Percentiles rank a stretch among this genome's conserved stretches.
These are phyloP conservation scores for Echria macrotheca DNA, from an alignment of 495 filamentous ascomycete genomes.

Conservation along the genomic window DNA sequence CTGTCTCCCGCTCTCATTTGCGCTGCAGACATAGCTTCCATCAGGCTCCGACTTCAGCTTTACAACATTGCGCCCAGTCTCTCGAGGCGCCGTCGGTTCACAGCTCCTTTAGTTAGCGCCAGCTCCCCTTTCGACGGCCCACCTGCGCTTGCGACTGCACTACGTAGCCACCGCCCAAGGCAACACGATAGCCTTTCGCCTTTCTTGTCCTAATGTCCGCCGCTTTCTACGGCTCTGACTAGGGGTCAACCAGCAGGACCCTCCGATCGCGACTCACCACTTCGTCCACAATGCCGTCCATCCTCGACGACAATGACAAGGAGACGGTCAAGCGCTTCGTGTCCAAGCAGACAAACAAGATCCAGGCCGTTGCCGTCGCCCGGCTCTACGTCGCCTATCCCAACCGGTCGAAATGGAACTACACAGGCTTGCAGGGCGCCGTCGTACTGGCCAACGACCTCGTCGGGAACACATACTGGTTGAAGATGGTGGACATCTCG, in stretches of 20 bases:
- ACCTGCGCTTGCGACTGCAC: constrained; percentile 4
- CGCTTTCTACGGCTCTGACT: constrained; percentile 3
- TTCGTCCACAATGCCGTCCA: constrained; percentile 67
- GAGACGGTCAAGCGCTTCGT: constrained; percentile 86
- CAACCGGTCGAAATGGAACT: constrained; percentile 80
- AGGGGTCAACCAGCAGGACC: constrained; percentile 5
- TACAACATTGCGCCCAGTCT: no score
- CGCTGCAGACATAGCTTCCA: no score
- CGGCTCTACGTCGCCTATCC: constrained; percentile 93
- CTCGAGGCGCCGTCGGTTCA: no score
- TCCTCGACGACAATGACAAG: constrained; percentile 86
- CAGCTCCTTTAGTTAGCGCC: not conserved
- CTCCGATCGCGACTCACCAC: constrained; percentile 4
- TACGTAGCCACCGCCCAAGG: no score
- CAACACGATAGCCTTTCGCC: no score
- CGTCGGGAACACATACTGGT: constrained; percentile 91
- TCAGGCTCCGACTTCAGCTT: no score
- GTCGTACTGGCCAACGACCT: constrained; percentile 90
- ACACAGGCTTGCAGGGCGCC: constrained; percentile 89
- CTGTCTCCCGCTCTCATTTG: no score
- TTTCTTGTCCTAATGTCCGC: constrained; percentile 9
- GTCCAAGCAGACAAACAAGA: constrained; percentile 90
- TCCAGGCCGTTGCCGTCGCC: constrained; percentile 87
- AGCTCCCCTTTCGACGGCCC: not conserved
- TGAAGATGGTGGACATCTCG: constrained; percentile 95